Evolutionary conservation across 495 filamentous ascomycete species (phyloP), one percentile per base, ranked within the genome.

Genomic region (Hypoxylon intermedium): DNA sequence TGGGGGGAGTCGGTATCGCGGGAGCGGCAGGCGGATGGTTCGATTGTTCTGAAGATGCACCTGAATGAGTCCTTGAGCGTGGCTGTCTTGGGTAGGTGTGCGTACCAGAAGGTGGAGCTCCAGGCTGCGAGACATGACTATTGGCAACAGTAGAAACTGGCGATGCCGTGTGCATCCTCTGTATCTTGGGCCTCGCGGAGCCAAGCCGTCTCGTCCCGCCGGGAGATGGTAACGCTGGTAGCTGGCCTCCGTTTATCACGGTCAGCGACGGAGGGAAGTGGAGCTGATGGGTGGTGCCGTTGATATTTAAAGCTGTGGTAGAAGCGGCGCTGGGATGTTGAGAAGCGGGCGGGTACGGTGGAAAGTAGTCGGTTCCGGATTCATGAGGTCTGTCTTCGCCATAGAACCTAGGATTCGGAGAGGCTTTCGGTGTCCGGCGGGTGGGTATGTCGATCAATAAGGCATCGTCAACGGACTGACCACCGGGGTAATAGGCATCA

Each of bases 391-490:
- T 75, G 24, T 73, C 60, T 13, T 89, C 85, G 34, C 92, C 87
- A 33, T 86, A 85, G 49, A 83, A 86, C 45, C 70, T 73, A n/a
- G 72, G 70, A 48, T 78, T 80, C 31, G 79, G 82, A 13, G 92
- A 96, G 13, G 91, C 86, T 57, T 87, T 89, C 2, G 94, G 94
- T 4, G 93, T 97, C 49, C 89, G 85, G 38, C 89, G 86, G 26
- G 69, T 60, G 3, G 92, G 93, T 11, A 95, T 86, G 64, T 97
- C 92, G 65, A 98, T 96, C 49, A 98, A 67, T 50, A 98, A 77
- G 4, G 94, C 95, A 71, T 98, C 95, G 30, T 96, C 89, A 12
- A 97, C 86, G 12, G 79, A 84, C 76, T 98, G 94, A 0, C 93
- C 93, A 9, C 89, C 91, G 4, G 94, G 90, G 68, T 85, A 98